These are phyloP conservation scores for Ophiostoma fasciatum DNA, from an alignment of 2,329 filamentous ascomycete species.

Conservation along the genomic window DNA sequence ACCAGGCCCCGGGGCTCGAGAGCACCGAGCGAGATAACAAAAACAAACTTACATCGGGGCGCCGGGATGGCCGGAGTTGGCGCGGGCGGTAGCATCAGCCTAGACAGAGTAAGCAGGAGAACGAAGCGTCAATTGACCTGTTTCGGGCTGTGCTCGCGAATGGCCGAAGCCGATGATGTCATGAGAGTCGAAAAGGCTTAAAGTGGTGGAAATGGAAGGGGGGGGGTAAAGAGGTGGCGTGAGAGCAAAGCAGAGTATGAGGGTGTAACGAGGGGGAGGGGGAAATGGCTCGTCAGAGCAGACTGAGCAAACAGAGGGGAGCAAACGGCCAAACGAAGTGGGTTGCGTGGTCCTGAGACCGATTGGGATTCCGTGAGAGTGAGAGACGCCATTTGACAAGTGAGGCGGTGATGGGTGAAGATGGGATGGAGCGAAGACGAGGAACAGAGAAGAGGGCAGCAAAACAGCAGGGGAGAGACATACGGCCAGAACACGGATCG, in stretches of 20 bases:
- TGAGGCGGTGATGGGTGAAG: no score
- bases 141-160: not conserved
- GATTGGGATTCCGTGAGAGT: no score
- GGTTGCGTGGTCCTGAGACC: no score
- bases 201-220: not conserved
- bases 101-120: slow-evolving; percentile 30
- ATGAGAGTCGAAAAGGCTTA: no score
- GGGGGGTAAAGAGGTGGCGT: not conserved
- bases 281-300: no score
- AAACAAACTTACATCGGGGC: slow-evolving; percentile 68
- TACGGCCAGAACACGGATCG: slow-evolving; percentile 92
- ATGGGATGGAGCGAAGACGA: no score
- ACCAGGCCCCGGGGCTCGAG: no score
- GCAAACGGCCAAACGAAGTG: no score
- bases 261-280: not conserved
- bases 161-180: slow-evolving; percentile 4
- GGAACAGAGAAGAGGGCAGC: slow-evolving; percentile 10
- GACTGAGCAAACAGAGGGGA: not conserved
- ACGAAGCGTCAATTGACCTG: slow-evolving; percentile 3
- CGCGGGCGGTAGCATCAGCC: slow-evolving; percentile 93
- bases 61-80: slow-evolving; percentile 97
- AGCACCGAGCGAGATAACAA: no score
- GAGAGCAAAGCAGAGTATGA: no score
- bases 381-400: not conserved
- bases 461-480: slow-evolving; percentile 26